Percentiles rank a stretch among this genome's conserved stretches.
These are phyloP conservation scores for Acanthamoeba triangularis DNA, from an alignment of 208 protist species.

Conservation along the genomic window DNA sequence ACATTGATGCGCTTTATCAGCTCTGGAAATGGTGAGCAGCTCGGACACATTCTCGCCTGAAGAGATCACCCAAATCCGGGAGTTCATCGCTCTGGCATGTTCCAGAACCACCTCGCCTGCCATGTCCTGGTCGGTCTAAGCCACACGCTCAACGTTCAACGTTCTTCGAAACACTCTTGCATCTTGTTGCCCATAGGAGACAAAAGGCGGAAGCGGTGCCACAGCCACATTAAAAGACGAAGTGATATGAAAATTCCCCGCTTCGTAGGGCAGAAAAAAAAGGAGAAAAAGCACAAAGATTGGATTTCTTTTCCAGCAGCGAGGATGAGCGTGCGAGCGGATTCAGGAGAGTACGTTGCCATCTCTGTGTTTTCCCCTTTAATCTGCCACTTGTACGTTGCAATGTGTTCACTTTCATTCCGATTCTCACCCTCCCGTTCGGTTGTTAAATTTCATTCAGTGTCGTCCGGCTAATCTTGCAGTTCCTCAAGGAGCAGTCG, in stretches of 20 bases:
- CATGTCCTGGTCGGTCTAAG: background rate
- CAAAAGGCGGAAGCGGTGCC: no score
- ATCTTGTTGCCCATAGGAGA: no score
- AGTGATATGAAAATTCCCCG: no score
- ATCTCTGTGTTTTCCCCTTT: background rate
- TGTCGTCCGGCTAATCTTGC: conserved; percentile 80
- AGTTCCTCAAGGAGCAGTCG: conserved; percentile 78
- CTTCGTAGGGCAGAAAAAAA: no score
- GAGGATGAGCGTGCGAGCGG: conserved; percentile 22
- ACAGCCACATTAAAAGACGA: no score
- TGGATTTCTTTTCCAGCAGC: background rate
- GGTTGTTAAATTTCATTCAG: conserved; percentile 21
- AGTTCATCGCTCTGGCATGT: background rate
- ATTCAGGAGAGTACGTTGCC: conserved; percentile 23
- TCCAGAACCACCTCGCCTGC: background rate
- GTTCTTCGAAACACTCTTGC: no score
- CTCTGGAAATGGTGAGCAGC: background rate
- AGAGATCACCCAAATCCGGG: background rate
- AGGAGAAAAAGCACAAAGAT: background rate
- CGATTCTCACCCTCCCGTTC: background rate
- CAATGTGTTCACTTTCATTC: background rate
- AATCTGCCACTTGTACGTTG: background rate
- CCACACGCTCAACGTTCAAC: background rate
- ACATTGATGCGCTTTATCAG: background rate
- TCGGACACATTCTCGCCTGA: background rate